These are phyloP conservation scores for Chloropicon primus DNA, from an alignment of 139 green algal genomes.

Conservation along the genomic window DNA sequence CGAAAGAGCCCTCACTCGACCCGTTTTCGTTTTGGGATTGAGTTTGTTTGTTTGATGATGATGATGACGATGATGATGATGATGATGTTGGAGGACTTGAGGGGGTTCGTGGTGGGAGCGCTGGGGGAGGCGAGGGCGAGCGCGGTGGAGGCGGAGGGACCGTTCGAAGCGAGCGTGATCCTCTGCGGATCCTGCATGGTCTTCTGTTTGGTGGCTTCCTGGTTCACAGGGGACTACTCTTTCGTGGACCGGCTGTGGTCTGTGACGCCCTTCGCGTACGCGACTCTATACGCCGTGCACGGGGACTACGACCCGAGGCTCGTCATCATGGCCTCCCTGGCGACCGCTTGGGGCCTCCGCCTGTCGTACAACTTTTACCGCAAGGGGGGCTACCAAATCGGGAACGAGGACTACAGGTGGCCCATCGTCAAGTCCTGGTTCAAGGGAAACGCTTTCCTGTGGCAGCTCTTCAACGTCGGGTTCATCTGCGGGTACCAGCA, in stretches of 20 bases:
- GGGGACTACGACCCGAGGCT: neutral
- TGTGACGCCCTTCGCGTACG: slow-evolving; percentile 8
- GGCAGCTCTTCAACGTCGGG: slow-evolving; percentile 12
- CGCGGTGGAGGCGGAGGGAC: no score
- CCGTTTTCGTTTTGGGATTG: no score
- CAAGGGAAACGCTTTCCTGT: neutral
- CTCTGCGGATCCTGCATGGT: no score
- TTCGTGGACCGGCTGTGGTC: slow-evolving; percentile 15
- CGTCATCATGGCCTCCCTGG: slow-evolving; percentile 6
- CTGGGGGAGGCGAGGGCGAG: no score
- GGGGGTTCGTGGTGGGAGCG: no score
- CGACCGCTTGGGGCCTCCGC: slow-evolving; percentile 3
- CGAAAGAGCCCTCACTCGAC: no score
- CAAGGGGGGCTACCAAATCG: slow-evolving; percentile 15
- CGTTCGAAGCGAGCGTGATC: no score
- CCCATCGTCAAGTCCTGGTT: neutral
- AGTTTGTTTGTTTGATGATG: no score
- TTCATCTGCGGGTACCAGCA: slow-evolving; percentile 19
- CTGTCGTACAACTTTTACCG: slow-evolving; percentile 20
- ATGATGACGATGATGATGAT: no score
- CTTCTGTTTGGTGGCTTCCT: slow-evolving; percentile 5
- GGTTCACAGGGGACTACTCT: slow-evolving; percentile 4
- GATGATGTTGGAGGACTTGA: no score
- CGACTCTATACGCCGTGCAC: neutral
- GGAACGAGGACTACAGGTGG: slow-evolving; percentile 20